Evolutionary conservation across 169 alveolate genomes (phyloP).

Genomic region (Neospora caninum): DNA sequence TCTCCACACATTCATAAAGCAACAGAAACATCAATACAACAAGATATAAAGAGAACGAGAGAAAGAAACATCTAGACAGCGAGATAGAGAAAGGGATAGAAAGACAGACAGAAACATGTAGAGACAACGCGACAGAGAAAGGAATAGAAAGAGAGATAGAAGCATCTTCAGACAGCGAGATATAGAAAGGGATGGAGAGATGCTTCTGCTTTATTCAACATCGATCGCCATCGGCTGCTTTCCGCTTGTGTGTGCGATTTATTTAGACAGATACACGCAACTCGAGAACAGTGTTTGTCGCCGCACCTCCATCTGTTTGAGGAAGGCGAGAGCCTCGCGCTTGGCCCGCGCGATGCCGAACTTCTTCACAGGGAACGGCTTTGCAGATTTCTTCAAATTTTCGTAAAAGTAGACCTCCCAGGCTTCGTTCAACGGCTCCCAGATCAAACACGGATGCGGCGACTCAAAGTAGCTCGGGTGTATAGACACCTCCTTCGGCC

Average conservation of each 20-base stretch:
- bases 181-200: background rate
- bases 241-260: too few species aligned
- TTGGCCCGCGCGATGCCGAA: conserved; percentile 48
- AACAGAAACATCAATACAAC: too few species aligned
- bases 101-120: background rate
- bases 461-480: conserved; percentile 43
- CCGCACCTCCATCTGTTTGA: conserved; percentile 40
- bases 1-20: too few species aligned
- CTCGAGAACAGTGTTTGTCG: too few species aligned
- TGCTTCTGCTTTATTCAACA: too few species aligned
- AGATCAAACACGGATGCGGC: background rate
- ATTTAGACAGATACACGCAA: too few species aligned
- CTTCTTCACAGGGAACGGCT: conserved; percentile 68
- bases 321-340: conserved; percentile 43
- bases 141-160: background rate
- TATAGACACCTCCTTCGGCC: conserved; percentile 53
- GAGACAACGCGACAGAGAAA: background rate
- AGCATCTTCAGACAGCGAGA: background rate
- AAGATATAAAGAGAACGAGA: background rate
- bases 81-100: background rate
- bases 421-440: conserved; percentile 54
- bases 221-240: too few species aligned
- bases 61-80: background rate
- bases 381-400: conserved; percentile 39
- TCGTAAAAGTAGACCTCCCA: conserved; percentile 67